A percentile compares a stretch with the other conserved stretches of the same genome.
These are phyloP conservation scores for Oxytropis ochrocephala DNA, from an alignment of 306 rosid species.

Conservation along the genomic window DNA sequence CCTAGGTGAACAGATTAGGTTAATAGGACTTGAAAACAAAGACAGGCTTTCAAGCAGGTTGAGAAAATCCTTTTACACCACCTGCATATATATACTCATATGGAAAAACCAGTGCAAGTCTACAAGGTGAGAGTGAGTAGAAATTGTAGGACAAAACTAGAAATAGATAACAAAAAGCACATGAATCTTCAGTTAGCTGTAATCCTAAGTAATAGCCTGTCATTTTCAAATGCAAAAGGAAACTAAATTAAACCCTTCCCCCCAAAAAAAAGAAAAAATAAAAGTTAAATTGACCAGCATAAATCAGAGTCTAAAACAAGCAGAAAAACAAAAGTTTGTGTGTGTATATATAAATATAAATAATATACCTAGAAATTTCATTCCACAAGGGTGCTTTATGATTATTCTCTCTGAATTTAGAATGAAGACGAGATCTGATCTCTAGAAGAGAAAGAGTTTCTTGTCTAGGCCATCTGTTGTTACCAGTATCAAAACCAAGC, in stretches of 20 bases:
- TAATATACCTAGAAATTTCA: constrained; percentile 68
- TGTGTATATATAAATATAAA: background rate
- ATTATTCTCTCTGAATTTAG: constrained; percentile 70
- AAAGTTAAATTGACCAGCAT: background rate
- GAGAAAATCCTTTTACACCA: constrained; percentile 18
- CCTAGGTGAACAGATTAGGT: constrained; percentile 27
- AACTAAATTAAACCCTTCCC: background rate
- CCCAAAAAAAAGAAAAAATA: background rate
- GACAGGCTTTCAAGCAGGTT: constrained; percentile 17
- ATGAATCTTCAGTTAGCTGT: constrained; percentile 33
- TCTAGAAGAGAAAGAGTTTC: constrained; percentile 78
- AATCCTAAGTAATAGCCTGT: constrained; percentile 10
- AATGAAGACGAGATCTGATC: constrained; percentile 85
- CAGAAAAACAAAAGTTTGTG: background rate
- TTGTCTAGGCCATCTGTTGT: constrained; percentile 73
- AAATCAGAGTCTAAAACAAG: background rate
- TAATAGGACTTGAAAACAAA: constrained; percentile 17
- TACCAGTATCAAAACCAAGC: constrained; percentile 43
- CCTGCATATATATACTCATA: background rate
- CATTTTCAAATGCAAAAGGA: constrained; percentile 23
- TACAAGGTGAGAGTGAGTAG: constrained; percentile 14
- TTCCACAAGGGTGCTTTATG: constrained; percentile 84
- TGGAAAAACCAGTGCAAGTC: constrained; percentile 25
- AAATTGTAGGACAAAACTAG: constrained; percentile 31
- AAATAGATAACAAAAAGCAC: constrained; percentile 22